Evolutionary conservation across 75 land plant genomes (phyloP), one percentile per base, ranked within the genome.

Genomic region (Selaginella moellendorffii): DNA sequence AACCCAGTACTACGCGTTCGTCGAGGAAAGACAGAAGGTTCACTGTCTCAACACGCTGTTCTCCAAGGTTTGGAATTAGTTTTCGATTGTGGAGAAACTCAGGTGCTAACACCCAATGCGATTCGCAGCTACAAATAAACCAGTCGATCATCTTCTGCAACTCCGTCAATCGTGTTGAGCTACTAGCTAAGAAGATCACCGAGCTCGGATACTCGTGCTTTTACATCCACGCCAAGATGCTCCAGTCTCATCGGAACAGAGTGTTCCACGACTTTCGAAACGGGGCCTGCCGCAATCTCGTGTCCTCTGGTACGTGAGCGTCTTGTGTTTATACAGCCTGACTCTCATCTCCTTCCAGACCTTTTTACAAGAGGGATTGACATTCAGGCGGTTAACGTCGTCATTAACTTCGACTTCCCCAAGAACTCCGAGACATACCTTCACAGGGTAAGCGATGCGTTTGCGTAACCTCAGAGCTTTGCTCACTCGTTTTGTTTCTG

Each of bases 61-160:
- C 72, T 90, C 97, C 19, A 90, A 90, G 96, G 96, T 90, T 36
- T 5, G 46, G 10, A 5, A 36, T 5, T 36, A 36, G 46, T 5
- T 36, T 36, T 36, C 46, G 46, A n/a, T n/a, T n/a, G n/a, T n/a
- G n/a, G n/a, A n/a, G n/a, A n/a, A n/a, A n/a, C n/a, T n/a, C n/a
- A n/a, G n/a, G n/a, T n/a, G n/a, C n/a, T n/a, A n/a, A n/a, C n/a
- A n/a, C n/a, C n/a, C n/a, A n/a, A n/a, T 61, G 26, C 52, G 60
- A 68, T 24, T 67, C 51, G 52, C 96, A 90, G 91, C 85, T 90
- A 27, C 97, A 90, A 84, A 90, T 86, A 10, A 90, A 90, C 66
- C 97, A 90, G 63, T 90, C 97, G 1, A 90, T 90, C 21, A 90
- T 90, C 60, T 90, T 90, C 69, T 90, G 91, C 82, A 90, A 90